Evolutionary conservation across 2,329 filamentous ascomycete species (phyloP), one percentile per base, ranked within the genome.

Genomic region (Ophiostoma ulmi): DNA sequence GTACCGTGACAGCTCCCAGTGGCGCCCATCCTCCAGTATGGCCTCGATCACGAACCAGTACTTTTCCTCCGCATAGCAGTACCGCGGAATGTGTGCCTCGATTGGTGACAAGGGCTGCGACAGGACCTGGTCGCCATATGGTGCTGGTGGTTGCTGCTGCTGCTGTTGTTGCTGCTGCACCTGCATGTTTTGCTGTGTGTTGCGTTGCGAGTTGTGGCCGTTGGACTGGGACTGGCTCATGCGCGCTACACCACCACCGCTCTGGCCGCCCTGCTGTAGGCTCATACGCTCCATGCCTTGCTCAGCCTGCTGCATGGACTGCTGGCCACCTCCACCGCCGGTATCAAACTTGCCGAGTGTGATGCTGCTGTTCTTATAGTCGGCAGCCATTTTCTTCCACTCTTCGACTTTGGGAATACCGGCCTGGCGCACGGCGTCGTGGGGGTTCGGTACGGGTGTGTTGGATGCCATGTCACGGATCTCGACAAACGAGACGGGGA

Each of bases 341-440:
- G 87, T 84, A 72, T 94, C 92, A 75, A 96, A 94, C 80, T 94
- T 97, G 75, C 95, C 95, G 61, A 99, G 83, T 0, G 94, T 94
- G 78, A 99, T 98, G 81, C 95, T 98, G 79, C 94, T 97, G 79
- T 98, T 97, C 84, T 99, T 99, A 82, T 99, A 99, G 74, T 97
- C 94, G 70, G 94, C 94, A 0, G 95, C 94, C 93, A 97, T 97
- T 82, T 96, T 97, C 84, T 99, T 99, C 95, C 95, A 99, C 77
- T 99, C 95, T 78, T 99, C 95, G 3, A 99, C 95, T 76, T 90
- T 91, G 14, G 95, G 95, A 8, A 99, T 94, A 26, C 94, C 94
- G 1, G 95, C 95, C 75, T 90, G 89, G 76, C 88, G 88, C 70
- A 99, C 92, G 0, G 95, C 94, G 39, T 94, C 94, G 36, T 91